Base-by-base conservation (phyloP, 495 filamentous ascomycete genomes). In the Cercophora newfieldiana region DNA sequence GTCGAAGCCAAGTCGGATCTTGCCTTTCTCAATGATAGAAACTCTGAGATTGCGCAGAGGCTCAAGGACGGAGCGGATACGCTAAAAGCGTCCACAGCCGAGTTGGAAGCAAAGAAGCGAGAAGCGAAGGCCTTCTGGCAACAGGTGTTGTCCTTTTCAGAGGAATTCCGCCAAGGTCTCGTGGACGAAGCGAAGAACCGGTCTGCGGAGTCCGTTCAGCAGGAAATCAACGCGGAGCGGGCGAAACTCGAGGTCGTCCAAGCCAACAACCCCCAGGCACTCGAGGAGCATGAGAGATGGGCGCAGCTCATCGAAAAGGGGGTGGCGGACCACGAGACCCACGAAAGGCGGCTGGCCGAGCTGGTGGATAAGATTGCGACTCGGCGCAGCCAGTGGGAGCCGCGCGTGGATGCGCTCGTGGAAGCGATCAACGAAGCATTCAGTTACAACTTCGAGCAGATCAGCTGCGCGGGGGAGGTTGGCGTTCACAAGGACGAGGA, bases 401-500 rank as follows among this genome's bases (percentile, higher is more conserved):
- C 95, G 0, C 77, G 85, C 69, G 82, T 99, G 21, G 94, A 98
- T 68, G 80, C 78, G 8, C 83, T 98, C 19, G 83, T 97, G 48
- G 77, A 79, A 37, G 88, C 87, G 71, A 97, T 99, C 75, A 96
- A 91, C 71, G 88, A 90, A 25, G 93, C 93, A 1, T 98, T 98
- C 72, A 86, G 88, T 0, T 86, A 93, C 69, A 97, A 94, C 69
- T 97, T 99, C 74, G 86, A 88, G 68, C 90, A 94, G 74, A 98
- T 99, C 73, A 92, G 89, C 63, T 97, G 94, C 73, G 95, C 93
- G n/a, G 95, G 95, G 47, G 91, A 97, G 74, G 95, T 98, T 3
- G 83, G 79, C 21, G 79, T 99, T 1, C 78, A 89, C 75, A 94
- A 94, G 71, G 89, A 91, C 61, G 90, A 91, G 30, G 91, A 93